phyloP scores from a whole-genome alignment of 1,139 yeast species.

The Nakaseomyces uthaithaninus region DNA sequence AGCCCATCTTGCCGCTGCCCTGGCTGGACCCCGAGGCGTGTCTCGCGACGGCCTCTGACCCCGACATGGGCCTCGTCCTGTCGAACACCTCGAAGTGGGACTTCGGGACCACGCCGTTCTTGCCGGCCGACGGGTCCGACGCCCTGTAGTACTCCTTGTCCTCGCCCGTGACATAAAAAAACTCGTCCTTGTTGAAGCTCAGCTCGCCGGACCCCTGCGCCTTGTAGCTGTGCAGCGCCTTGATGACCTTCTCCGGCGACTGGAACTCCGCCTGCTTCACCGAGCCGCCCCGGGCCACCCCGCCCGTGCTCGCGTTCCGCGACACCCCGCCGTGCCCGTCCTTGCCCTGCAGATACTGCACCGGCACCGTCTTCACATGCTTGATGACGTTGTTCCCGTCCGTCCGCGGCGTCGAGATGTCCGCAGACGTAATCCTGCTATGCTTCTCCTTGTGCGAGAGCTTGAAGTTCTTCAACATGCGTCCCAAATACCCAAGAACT shows the following conservation, averaged over 20 bases:
- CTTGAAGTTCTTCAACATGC: slow-evolving; percentile 24
- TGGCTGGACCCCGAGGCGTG: slow-evolving; percentile 8
- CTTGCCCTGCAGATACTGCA: slow-evolving; percentile 11
- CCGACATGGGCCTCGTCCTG: slow-evolving; percentile 33
- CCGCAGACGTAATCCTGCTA: slow-evolving; percentile 28
- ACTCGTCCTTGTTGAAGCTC: slow-evolving; percentile 72
- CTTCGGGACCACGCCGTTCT: slow-evolving; percentile 81
- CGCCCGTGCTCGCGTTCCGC: slow-evolving; percentile 7
- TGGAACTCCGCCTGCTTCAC: slow-evolving; percentile 11
- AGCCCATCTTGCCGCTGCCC: slow-evolving; percentile 21
- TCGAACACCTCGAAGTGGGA: slow-evolving; percentile 74
- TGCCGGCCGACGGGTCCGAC: slow-evolving; percentile 70
- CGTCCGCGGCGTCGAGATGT: slow-evolving; percentile 28
- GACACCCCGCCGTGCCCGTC: neutral
- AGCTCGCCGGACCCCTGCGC: slow-evolving; percentile 83
- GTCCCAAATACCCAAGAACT: neutral
- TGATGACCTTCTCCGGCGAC: slow-evolving; percentile 71
- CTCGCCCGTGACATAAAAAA: slow-evolving; percentile 68
- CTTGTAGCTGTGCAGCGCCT: slow-evolving; percentile 68
- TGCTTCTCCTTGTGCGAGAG: slow-evolving; percentile 22
- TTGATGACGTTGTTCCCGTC: slow-evolving; percentile 16
- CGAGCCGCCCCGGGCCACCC: too few species aligned
- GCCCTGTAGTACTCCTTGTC: slow-evolving; percentile 81
- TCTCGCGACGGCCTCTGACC: neutral
- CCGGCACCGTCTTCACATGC: slow-evolving; percentile 21